A percentile compares a stretch with the other conserved stretches of the same genome.
Evolutionary conservation across 164 flowering plant genomes (phyloP).

Genomic region (Vitis rupestris): DNA sequence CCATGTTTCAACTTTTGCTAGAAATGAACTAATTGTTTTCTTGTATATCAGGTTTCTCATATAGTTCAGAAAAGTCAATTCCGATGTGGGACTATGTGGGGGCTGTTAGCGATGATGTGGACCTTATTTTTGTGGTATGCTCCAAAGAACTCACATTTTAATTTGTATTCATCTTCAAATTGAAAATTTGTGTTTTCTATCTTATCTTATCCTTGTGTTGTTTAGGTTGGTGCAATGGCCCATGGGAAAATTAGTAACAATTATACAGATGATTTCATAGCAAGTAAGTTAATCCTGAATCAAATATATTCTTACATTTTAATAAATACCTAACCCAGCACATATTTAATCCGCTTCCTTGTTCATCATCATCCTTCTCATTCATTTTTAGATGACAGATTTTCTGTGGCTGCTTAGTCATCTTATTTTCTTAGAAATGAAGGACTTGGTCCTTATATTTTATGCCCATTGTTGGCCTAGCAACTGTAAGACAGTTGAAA

Average conservation of each 20-base stretch:
- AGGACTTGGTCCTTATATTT: not conserved
- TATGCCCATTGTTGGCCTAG: no score
- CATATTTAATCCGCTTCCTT: no score
- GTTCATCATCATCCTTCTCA: no score
- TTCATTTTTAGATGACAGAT: no score
- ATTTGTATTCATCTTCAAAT: no score
- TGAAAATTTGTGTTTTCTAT: no score
- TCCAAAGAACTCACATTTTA: not conserved
- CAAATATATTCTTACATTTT: not conserved
- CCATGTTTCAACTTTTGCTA: not conserved
- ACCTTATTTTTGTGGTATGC: slow-evolving; percentile 81
- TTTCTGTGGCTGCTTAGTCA: no score
- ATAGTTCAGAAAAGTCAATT: slow-evolving; percentile 74
- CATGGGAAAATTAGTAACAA: slow-evolving; percentile 67
- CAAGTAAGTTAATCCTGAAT: slow-evolving; percentile 35
- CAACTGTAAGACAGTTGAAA: not conserved
- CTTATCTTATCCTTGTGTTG: not conserved
- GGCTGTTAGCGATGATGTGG: slow-evolving; percentile 36
- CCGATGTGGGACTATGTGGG: slow-evolving; percentile 49
- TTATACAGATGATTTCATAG: slow-evolving; percentile 59
- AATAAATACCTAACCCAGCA: no score
- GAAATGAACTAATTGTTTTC: not conserved
- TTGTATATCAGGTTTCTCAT: slow-evolving; percentile 64
- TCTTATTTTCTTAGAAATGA: no score
- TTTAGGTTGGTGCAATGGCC: slow-evolving; percentile 85